Evolutionary conservation across 2,329 filamentous ascomycete genomes (phyloP), one percentile per base, ranked within the genome.

Genomic region (Amauroascus niger): DNA sequence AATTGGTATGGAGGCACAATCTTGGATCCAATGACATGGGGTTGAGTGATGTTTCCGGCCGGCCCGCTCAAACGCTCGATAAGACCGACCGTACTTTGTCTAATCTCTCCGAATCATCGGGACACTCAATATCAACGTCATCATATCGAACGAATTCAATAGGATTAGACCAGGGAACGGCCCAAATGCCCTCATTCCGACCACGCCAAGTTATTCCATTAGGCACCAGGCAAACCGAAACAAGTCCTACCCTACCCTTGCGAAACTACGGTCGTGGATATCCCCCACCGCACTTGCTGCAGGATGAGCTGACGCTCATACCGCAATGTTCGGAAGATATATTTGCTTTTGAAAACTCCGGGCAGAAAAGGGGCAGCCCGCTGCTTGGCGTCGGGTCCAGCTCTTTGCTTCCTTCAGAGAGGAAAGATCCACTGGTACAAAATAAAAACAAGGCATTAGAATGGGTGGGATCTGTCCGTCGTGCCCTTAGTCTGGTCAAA

Each of bases 391-490:
- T 74, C 3, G 64, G 63, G 8, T 61, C 70, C 2, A 64, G 65
- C 20, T 60, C 58, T 26, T 49, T 58, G 24, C 61, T 61, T 13
- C 60, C 61, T 0, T 58, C 56, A 16, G 67, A 69, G 22, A 59
- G 64, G 1, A 61, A 14, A 26, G 40, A 46, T n/a, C 30, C 50
- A 14, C 56, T 57, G 1, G 55, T 56, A 24, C 58, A 59, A 13
- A 59, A 43, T 33, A 35, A 65, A 62, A 49, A 59, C 61, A 82
- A 18, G 80, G 79, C 64, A 77, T 83, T 70, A 70, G 78, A 78
- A 22, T 87, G 84, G 82, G 71, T 89, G 9, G 84, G 84, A 20
- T 86, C 81, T 46, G 67, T 89, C 18, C 76, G 80, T 16, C 77
- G 83, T 35, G 83, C 83, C 9, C 79, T 87, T 39, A 76, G 66